Conservation (phyloP, 768 basidiomycete species). For the Podaxis sp. region DNA sequence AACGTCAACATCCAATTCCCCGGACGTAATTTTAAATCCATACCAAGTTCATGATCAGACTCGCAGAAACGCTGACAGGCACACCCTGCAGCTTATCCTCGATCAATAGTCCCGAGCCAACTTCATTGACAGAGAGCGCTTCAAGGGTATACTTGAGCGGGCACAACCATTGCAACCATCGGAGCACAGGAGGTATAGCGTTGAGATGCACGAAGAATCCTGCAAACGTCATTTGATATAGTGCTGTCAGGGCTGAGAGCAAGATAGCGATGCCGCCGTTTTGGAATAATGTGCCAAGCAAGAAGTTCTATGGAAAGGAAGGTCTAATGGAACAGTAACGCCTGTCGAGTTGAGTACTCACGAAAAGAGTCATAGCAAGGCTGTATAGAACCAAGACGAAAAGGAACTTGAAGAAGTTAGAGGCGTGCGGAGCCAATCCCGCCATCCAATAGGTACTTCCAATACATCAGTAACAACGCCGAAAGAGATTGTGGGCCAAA, state of each 20-base stretch:
- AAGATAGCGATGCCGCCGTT: slow-evolving; percentile 93
- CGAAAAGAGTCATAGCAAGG: slow-evolving; percentile 83
- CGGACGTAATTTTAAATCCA: slow-evolving; percentile 3
- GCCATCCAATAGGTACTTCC: slow-evolving; percentile 93
- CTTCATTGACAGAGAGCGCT: slow-evolving; percentile 90
- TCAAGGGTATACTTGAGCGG: slow-evolving; percentile 83
- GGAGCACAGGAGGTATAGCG: slow-evolving; percentile 84
- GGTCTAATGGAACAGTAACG: background rate
- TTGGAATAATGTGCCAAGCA: slow-evolving; percentile 78
- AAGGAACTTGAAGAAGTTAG: slow-evolving; percentile 92
- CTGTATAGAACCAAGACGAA: slow-evolving; percentile 86
- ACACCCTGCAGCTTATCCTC: slow-evolving; percentile 78
- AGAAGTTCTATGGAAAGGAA: slow-evolving; percentile 66
- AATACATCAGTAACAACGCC: background rate
- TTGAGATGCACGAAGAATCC: slow-evolving; percentile 91
- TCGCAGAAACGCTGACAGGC: slow-evolving; percentile 76
- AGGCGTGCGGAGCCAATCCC: slow-evolving; percentile 74
- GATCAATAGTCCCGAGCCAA: slow-evolving; percentile 85
- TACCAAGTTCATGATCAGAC: slow-evolving; percentile 83
- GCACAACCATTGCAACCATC: slow-evolving; percentile 93
- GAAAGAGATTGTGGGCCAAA: slow-evolving; percentile 7
- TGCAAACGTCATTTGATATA: slow-evolving; percentile 86
- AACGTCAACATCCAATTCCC: slow-evolving; percentile 2
- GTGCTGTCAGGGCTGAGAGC: slow-evolving; percentile 70
- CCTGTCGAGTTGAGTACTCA: slow-evolving; percentile 35